phyloP scores from a whole-genome alignment of 2,329 filamentous ascomycete species.

The Knufia petricola region DNA sequence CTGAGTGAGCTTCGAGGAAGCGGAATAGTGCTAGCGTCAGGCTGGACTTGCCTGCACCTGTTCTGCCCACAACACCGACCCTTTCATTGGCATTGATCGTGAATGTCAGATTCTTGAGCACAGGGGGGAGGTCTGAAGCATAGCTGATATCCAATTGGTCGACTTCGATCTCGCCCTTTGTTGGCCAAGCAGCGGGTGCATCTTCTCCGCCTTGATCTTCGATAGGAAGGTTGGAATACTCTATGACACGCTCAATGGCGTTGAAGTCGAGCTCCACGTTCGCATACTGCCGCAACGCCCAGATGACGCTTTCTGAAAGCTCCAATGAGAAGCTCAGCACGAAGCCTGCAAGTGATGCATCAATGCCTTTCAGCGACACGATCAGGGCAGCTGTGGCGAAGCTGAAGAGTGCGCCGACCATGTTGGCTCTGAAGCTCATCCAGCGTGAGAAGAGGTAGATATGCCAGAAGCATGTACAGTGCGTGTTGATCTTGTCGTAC shows the following conservation, averaged over 20 bases:
- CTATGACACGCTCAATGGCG: constrained; percentile 63
- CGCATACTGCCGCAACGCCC: constrained; percentile 58
- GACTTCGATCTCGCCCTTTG: constrained; percentile 63
- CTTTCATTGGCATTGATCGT: constrained; percentile 56
- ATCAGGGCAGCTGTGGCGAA: constrained; percentile 56
- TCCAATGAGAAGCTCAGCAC: constrained; percentile 64
- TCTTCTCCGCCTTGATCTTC: constrained; percentile 54
- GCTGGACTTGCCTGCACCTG: constrained; percentile 68
- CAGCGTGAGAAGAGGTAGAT: constrained; percentile 66
- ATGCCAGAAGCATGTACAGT: constrained; percentile 56
- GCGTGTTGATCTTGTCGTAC: constrained; percentile 59
- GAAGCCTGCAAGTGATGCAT: constrained; percentile 64
- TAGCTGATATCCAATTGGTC: constrained; percentile 62
- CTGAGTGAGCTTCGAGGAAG: constrained; percentile 60
- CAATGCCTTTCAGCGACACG: constrained; percentile 50
- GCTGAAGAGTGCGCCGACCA: constrained; percentile 61
- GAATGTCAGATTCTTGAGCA: constrained; percentile 62
- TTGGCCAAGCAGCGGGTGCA: constrained; percentile 65
- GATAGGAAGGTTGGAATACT: constrained; percentile 60
- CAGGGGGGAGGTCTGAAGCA: constrained; percentile 59
- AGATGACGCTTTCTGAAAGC: constrained; percentile 55
- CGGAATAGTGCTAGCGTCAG: constrained; percentile 68
- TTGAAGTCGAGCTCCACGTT: constrained; percentile 72
- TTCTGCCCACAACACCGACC: constrained; percentile 67
- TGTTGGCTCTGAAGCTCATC: constrained; percentile 63